Evolutionary conservation across 805 yeast genomes (phyloP).

Genomic region (Cyberlindnera nakhonratchasimensis): DNA sequence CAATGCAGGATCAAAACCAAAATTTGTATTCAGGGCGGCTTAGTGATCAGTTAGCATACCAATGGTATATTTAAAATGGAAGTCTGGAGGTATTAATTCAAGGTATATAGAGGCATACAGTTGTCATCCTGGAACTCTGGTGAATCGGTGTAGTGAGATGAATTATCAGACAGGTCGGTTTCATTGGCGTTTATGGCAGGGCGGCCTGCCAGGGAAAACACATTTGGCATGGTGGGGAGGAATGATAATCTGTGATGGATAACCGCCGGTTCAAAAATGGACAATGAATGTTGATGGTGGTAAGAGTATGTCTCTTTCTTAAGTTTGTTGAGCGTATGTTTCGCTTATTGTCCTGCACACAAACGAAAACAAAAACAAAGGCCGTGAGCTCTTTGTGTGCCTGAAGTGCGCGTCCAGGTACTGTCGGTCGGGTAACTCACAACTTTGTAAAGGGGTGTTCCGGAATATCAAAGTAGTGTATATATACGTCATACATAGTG

Average conservation of each 20-base stretch:
- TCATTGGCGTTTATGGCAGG: neutral
- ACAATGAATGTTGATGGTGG: neutral
- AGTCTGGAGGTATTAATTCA: neutral
- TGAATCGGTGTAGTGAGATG: conserved; percentile 29
- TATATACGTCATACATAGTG: too few relatives aligned
- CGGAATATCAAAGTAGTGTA: too few relatives aligned
- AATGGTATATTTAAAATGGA: too few relatives aligned
- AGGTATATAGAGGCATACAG: conserved; percentile 12
- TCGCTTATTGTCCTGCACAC: too few relatives aligned
- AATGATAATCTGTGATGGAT: neutral
- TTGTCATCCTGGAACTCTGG: conserved; percentile 27
- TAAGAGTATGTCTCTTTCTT: too few relatives aligned
- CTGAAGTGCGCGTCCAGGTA: too few relatives aligned
- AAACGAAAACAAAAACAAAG: too few relatives aligned
- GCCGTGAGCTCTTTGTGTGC: too few relatives aligned
- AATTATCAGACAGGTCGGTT: conserved; percentile 13
- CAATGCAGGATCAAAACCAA: conserved; percentile 29
- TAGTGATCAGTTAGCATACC: neutral
- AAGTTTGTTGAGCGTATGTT: too few relatives aligned
- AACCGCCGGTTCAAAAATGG: neutral
- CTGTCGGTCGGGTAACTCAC: too few relatives aligned
- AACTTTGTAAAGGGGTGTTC: too few relatives aligned
- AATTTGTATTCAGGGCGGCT: conserved; percentile 15
- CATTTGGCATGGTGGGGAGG: conserved; percentile 2
- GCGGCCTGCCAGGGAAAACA: conserved; percentile 8